Base-by-base conservation (phyloP, 805 yeast species). In the Brettanomyces naardenensis region DNA sequence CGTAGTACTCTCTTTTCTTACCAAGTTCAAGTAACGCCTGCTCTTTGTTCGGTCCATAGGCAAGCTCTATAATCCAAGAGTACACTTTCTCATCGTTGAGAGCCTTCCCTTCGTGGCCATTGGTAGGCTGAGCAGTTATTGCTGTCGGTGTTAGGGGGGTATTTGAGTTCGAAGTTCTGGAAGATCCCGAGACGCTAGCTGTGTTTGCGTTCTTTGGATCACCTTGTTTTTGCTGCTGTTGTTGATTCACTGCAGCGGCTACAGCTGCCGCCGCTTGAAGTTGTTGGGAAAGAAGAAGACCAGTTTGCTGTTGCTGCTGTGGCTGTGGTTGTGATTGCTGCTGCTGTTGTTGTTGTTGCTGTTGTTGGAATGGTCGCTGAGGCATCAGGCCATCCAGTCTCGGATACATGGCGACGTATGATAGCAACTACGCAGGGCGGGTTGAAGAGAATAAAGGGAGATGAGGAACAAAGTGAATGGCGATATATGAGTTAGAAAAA, bases 21-120 rank as follows among this genome's bases (percentile, higher is more conserved):
- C 97, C 97, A 32, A 90, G 67, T 56, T 89, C 97, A 47, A 89
- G 64, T 38, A 90, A 67, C 3, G 98, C 97, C 52, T 90, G 86
- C 52, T 92, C 98, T 51, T 94, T 78, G 51, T 84, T 84, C 20
- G 89, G 84, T 1, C 97, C 97, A 42, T 87, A 80, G 28, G 87
- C 87, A 37, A 90, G 68, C 58, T 92, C 96, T 19, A 81, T 71
- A 32, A 92, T 84, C 95, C 96, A 87, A 43, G 79, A 80, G 57
- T 79, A 86, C 5, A 90, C 90, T 51, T 85, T 83, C 39, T 84
- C 85, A 54, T 87, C 95, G 36, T 77, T 81, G 19, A 76, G 51
- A 0, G 80, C 76, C 40, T 71, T 35, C 7, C 38, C 32, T 23
- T 25, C 11, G 11, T 7, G 26, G 11, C 10, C 7, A 23, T 7